Evolutionary conservation across 1,284 basidiomycete genomes (phyloP), one percentile per base, ranked within the genome.

Genomic region (Crucibulum parvulum): DNA sequence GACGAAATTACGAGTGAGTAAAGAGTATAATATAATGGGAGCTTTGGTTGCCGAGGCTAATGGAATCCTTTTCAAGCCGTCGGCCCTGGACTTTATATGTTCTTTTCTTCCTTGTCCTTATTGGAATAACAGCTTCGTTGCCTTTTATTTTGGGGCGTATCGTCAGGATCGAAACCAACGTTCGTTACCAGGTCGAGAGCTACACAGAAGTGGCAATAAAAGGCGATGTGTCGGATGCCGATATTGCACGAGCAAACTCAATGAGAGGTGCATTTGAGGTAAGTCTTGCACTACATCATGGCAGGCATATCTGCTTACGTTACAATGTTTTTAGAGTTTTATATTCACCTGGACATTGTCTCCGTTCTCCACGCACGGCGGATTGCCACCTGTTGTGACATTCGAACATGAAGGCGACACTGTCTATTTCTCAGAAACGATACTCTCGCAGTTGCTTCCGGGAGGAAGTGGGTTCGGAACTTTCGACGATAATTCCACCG

Each of bases 401-500:
- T 69, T 75, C 38, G 36, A 58, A 9, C 75, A 64, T 62, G 58
- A 69, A 36, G 66, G 72, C 18, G 75, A 78, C 16, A 68, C 66
- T 3, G 70, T 81, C 13, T 80, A 78, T 58, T 80, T 81, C 56
- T 64, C 78, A 1, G 76, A 81, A 62, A 69, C 73, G 6, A 69
- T 63, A 18, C 56, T 67, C 7, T 69, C 70, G 2, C 78, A 81
- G 60, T 65, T 81, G 4, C 56, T 74, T 15, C 65, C 72, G 11
- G 66, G 67, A 56, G 79, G 79, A 8, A 68, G 58, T 24, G 79
- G 78, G 6, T 73, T 75, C 51, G 79, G 79, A 10, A 76, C 74
- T 8, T 79, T 80, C 50, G 60, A 75, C 45, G 61, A 58, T 4
- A 66, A 68, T 46, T 56, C 69, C n/a, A 66, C 68, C n/a, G 55